Percentiles rank a stretch among this genome's conserved stretches.
Conservation (phyloP, 2,329 filamentous ascomycete genomes). For the Fusarium proliferatum region DNA sequence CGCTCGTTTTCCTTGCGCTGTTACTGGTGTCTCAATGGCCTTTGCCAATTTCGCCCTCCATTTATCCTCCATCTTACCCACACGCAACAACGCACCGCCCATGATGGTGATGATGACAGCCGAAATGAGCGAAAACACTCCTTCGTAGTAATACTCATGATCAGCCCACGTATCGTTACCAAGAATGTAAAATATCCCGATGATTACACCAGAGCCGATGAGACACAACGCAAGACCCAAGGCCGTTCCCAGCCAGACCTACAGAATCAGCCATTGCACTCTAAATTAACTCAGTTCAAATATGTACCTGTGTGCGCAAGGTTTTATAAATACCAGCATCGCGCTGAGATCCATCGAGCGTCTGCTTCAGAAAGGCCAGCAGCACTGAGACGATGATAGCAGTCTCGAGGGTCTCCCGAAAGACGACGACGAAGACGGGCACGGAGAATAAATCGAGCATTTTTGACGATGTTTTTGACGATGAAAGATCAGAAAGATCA, state of each 20-base stretch:
- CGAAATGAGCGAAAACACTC: constrained; percentile 79
- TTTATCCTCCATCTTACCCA: constrained; percentile 86
- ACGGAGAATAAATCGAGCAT: constrained; percentile 79
- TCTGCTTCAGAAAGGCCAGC: constrained; percentile 86
- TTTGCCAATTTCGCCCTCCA: constrained; percentile 84
- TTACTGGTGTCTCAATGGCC: constrained; percentile 67
- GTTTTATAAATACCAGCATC: constrained; percentile 74
- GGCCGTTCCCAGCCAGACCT: constrained; percentile 66
- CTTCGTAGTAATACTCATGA: constrained; percentile 85
- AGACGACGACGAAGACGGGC: constrained; percentile 90
- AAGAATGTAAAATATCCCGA: constrained; percentile 77
- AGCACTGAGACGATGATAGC: constrained; percentile 88
- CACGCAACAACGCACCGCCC: constrained; percentile 81
- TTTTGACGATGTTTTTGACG: constrained; percentile 18
- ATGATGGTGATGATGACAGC: constrained; percentile 86
- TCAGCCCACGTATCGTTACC: constrained; percentile 75
- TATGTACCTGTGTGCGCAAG: constrained; percentile 71
- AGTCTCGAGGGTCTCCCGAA: constrained; percentile 86
- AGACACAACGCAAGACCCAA: constrained; percentile 65
- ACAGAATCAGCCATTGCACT: constrained; percentile 30
- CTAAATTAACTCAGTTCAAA: background rate
- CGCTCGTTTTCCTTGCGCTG: constrained; percentile 55
- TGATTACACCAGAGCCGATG: constrained; percentile 72
- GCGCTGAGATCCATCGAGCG: constrained; percentile 71
- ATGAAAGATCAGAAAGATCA: constrained; percentile 23